Conservation (phyloP, 805 yeast species). For the Cyberlindnera maritima region DNA sequence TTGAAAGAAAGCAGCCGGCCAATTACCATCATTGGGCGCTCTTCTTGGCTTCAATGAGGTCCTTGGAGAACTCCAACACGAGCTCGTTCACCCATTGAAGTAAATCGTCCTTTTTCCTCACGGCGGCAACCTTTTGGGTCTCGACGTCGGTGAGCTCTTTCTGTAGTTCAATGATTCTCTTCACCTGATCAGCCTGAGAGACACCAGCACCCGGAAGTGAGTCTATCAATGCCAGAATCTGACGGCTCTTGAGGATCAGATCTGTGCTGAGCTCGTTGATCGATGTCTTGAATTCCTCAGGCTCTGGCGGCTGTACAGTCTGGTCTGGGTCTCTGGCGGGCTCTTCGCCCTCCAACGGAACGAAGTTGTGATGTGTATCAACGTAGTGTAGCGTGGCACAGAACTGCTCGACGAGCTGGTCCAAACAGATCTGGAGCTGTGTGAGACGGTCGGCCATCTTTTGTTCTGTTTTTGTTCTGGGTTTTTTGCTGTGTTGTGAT, state of each 20-base stretch:
- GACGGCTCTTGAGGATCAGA: conserved; percentile 80
- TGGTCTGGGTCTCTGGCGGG: conserved; percentile 64
- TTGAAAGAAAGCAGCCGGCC: too few species aligned
- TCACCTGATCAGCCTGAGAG: conserved; percentile 69
- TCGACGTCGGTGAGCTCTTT: conserved; percentile 61
- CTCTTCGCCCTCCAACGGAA: conserved; percentile 43
- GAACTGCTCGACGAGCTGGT: conserved; percentile 74
- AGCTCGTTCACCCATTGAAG: conserved; percentile 61
- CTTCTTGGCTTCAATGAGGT: conserved; percentile 35
- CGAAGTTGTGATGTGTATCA: conserved; percentile 69
- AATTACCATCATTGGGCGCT: neutral
- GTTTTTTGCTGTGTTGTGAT: neutral
- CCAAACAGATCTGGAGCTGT: conserved; percentile 85
- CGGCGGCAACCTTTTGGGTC: conserved; percentile 50
- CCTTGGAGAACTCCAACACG: conserved; percentile 47
- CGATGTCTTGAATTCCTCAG: conserved; percentile 41
- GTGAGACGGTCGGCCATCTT: conserved; percentile 82
- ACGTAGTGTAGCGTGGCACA: conserved; percentile 76
- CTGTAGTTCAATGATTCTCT: conserved; percentile 59
- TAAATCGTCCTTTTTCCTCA: conserved; percentile 61
- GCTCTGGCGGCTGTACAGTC: conserved; percentile 47
- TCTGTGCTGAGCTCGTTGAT: conserved; percentile 81
- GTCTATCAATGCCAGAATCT: conserved; percentile 80
- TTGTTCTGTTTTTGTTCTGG: neutral
- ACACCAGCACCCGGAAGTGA: conserved; percentile 92